These are phyloP conservation scores for Phytophthora fragariae DNA, from an alignment of 352 stramenopile genomes.

Conservation along the genomic window DNA sequence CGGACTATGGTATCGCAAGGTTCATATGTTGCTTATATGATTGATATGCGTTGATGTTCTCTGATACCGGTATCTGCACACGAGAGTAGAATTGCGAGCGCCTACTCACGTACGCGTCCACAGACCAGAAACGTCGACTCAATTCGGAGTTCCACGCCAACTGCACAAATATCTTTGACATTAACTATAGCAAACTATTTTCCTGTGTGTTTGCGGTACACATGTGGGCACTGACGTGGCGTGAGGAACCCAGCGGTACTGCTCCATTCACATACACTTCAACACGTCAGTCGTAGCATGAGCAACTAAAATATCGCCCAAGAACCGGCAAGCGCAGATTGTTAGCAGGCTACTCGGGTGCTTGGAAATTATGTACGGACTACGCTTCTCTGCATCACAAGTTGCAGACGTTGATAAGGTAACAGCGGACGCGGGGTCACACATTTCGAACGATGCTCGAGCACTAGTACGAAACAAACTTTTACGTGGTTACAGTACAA, in stretches of 20 bases:
- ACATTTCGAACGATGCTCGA: background rate
- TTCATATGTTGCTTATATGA: too few relatives aligned
- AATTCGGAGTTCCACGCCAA: background rate
- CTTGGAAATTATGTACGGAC: background rate
- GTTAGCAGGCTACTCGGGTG: background rate
- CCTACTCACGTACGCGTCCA: background rate
- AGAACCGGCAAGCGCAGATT: background rate
- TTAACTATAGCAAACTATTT: background rate
- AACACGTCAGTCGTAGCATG: too few relatives aligned
- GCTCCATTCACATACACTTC: background rate
- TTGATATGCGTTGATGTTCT: background rate
- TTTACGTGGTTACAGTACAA: background rate
- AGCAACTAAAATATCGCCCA: background rate
- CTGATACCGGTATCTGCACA: background rate
- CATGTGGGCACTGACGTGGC: background rate
- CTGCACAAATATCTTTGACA: background rate
- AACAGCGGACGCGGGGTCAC: background rate
- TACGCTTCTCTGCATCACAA: background rate
- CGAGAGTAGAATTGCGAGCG: background rate
- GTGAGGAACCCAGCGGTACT: background rate
- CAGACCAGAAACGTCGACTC: background rate
- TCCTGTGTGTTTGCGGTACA: background rate
- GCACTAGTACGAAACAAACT: background rate
- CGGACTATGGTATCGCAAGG: too few relatives aligned
- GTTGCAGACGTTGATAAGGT: background rate